Evolutionary conservation across 305 asterid species (phyloP), one percentile per base, ranked within the genome.

Genomic region (Salvia sclarea): DNA sequence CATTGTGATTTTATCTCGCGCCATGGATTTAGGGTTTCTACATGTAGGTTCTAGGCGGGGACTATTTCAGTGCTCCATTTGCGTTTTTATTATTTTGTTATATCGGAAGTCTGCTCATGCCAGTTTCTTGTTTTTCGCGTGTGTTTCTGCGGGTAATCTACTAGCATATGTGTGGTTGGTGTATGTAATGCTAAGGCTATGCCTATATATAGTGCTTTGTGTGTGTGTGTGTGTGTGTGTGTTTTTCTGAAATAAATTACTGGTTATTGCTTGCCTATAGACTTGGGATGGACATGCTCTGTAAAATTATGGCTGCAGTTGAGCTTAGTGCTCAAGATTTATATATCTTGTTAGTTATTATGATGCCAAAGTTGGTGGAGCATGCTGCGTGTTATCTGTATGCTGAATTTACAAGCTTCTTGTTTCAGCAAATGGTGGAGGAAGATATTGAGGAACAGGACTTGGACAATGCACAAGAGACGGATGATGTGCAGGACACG

Each of bases 341-440:
- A 20, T 35, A 59, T 58, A 8, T 8, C 12, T 35, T 37, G 22
- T 58, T 49, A 21, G 61, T 40, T 18, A 10, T 13, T 76, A 31
- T 63, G 48, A 48, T 30, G 56, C 21, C 25, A 35, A 49, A 43
- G 35, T 68, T 67, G 60, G 35, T 60, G 21, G 56, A 5, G 37
- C 5, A 22, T 69, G 47, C 25, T 40, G 71, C 45, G 24, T 53
- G 30, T 41, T 40, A 33, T 67, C 30, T 61, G 8, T 18, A 59
- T 58, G 43, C 43, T 50, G 53, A 54, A 30, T 14, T 41, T 25
- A 61, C 24, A 52, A 10, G 10, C 16, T 45, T 45, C 21, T 25
- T 55, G 62, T 69, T 38, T 20, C 75, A 83, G 91, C 38, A 54
- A 79, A 88, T 89, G 94, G 85, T 83, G 28, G 91, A 82, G 58